Percentiles rank a stretch among this genome's conserved stretches.
Evolutionary conservation across 1,284 basidiomycete species (phyloP).

Genomic region (Austroboletus novae-zelandiae): DNA sequence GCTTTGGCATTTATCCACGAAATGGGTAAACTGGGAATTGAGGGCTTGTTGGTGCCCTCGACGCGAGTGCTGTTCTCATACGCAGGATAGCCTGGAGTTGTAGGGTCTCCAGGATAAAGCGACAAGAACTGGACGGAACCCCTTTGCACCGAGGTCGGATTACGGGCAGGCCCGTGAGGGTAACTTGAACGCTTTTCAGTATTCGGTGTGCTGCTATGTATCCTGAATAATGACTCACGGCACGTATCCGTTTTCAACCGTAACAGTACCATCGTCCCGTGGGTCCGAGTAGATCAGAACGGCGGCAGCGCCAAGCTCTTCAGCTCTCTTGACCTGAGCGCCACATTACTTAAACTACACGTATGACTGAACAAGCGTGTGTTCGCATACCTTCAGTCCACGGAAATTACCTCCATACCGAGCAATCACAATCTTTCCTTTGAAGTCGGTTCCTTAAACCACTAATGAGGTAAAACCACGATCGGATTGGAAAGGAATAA

Average conservation of each 20-base stretch:
- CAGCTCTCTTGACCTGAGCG: conserved; percentile 57
- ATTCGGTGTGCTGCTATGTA: conserved; percentile 2
- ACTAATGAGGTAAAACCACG: neutral
- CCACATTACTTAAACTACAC: neutral
- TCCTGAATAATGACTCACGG: conserved; percentile 31
- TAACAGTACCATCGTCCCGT: conserved; percentile 71
- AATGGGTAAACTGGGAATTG: conserved; percentile 65
- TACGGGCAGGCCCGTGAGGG: conserved; percentile 72
- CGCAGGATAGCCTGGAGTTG: conserved; percentile 70
- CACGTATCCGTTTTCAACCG: conserved; percentile 59
- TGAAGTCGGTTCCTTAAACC: conserved; percentile 56
- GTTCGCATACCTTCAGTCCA: conserved; percentile 54
- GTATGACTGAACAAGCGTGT: neutral
- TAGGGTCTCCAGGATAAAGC: conserved; percentile 66
- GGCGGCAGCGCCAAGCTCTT: conserved; percentile 66
- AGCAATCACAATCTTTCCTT: conserved; percentile 64
- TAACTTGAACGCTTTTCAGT: conserved; percentile 33
- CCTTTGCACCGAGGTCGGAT: conserved; percentile 68
- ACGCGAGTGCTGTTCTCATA: conserved; percentile 71
- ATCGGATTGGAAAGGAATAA: neutral
- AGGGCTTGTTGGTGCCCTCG: conserved; percentile 57
- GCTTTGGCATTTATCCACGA: conserved; percentile 53
- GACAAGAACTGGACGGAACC: conserved; percentile 75
- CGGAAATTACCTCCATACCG: conserved; percentile 71
- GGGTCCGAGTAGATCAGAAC: conserved; percentile 72